These are phyloP conservation scores for Oryza rufipogon DNA, from an alignment of 176 grass and related monocot genomes.

Conservation along the genomic window DNA sequence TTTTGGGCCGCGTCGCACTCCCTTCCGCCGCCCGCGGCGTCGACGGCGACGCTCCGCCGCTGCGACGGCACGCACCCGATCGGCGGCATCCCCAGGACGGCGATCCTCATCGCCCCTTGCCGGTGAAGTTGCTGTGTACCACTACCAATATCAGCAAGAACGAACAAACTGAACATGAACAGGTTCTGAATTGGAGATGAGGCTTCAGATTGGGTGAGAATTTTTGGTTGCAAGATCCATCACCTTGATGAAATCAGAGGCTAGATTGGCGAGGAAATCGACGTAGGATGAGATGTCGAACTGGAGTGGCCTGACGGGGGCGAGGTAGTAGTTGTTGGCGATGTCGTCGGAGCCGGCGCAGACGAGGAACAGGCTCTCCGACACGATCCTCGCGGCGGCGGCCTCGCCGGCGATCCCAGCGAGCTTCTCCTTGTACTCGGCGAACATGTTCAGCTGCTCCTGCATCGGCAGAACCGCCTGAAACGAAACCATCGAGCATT, in stretches of 20 bases:
- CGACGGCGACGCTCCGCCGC: slow-evolving; percentile 34
- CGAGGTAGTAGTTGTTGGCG: slow-evolving; percentile 46
- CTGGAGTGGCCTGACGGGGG: slow-evolving; percentile 28
- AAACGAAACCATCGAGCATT: slow-evolving; percentile 21
- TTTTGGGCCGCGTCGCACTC: slow-evolving; percentile 40
- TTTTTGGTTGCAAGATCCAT: neutral
- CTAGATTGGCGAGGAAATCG: slow-evolving; percentile 34
- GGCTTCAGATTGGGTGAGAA: neutral
- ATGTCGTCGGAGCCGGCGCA: slow-evolving; percentile 52
- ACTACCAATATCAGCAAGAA: neutral
- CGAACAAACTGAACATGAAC: neutral
- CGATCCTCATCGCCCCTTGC: slow-evolving; percentile 44
- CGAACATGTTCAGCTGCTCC: slow-evolving; percentile 56
- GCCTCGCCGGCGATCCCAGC: slow-evolving; percentile 24
- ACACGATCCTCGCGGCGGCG: slow-evolving; percentile 29
- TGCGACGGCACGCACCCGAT: slow-evolving; percentile 51
- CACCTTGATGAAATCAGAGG: slow-evolving; percentile 48
- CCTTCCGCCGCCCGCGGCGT: slow-evolving; percentile 6
- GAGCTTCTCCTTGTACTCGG: slow-evolving; percentile 56
- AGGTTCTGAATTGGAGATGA: neutral
- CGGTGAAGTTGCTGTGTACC: slow-evolving; percentile 42
- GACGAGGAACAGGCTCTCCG: slow-evolving; percentile 38
- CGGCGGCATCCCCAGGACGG: slow-evolving; percentile 51
- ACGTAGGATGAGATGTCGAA: slow-evolving; percentile 49
- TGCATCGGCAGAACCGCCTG: slow-evolving; percentile 52